Conservation (phyloP, 345 rosid species). For the Melaleuca alternifolia region DNA sequence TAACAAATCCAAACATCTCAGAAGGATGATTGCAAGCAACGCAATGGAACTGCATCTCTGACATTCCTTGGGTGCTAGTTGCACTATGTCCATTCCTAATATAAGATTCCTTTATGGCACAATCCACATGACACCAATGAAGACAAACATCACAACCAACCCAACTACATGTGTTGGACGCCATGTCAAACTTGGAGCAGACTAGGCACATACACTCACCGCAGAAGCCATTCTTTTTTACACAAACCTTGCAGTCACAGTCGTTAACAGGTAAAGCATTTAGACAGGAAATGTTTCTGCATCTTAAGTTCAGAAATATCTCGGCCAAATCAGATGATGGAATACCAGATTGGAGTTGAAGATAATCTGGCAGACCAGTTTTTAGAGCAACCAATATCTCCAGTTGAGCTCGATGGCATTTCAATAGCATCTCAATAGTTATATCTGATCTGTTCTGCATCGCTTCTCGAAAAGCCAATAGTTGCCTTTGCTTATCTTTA, state of each 20-base stretch:
- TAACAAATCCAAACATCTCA: constrained; percentile 98
- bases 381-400: constrained; percentile 78
- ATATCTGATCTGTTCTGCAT: constrained; percentile 59
- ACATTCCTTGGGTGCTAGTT: constrained; percentile 37
- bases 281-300: constrained; percentile 68
- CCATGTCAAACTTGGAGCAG: constrained; percentile 90
- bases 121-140: constrained; percentile 97
- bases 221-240: constrained; percentile 79
- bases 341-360: constrained; percentile 34
- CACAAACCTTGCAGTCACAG: constrained; percentile 90
- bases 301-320: constrained; percentile 68
- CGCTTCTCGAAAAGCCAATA: constrained; percentile 42
- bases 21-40: constrained; percentile 95
- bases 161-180: constrained; percentile 95
- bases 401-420: constrained; percentile 67
- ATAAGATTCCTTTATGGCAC: constrained; percentile 66
- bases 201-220: constrained; percentile 93
- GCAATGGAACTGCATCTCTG: constrained; percentile 91
- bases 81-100: constrained; percentile 71
- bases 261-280: constrained; percentile 80
- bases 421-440: constrained; percentile 41
- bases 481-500: constrained; percentile 42
- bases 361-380: constrained; percentile 63
- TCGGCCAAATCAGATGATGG: constrained; percentile 76
- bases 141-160: constrained; percentile 97